Percentiles rank a stretch among this genome's conserved stretches.
These are phyloP conservation scores for Knufia fluminis DNA, from an alignment of 2,329 filamentous ascomycete species.

Conservation along the genomic window DNA sequence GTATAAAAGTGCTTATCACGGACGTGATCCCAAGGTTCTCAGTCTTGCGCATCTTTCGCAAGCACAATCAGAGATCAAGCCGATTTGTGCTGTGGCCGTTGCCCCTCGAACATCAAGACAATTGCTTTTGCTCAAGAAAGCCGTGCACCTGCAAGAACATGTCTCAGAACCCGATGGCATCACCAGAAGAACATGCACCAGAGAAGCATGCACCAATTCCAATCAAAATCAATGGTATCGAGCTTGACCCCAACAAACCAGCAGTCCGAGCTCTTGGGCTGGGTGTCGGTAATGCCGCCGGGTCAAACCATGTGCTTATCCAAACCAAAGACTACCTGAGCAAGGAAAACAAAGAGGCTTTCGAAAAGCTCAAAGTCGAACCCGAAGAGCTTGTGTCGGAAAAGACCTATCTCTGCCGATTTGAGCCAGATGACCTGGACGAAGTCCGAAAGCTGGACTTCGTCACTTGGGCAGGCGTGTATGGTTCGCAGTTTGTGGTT, in stretches of 20 bases:
- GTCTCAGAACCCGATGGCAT: neutral
- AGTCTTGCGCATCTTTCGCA: too few relatives aligned
- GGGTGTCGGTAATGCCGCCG: neutral
- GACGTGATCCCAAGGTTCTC: too few relatives aligned
- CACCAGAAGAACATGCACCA: neutral
- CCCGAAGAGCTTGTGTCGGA: neutral
- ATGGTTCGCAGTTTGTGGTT: neutral
- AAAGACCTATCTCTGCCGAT: constrained; percentile 5
- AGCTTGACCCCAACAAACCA: neutral
- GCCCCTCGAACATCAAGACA: too few relatives aligned
- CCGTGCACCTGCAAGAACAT: neutral
- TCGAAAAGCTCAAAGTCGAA: neutral
- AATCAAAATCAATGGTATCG: neutral
- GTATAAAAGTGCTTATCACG: too few relatives aligned
- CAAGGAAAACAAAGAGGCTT: neutral
- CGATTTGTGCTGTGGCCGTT: too few relatives aligned
- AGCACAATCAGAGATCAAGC: too few relatives aligned
- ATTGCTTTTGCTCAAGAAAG: too few relatives aligned
- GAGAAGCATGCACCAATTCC: neutral
- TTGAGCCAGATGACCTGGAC: neutral
- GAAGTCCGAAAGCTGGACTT: neutral
- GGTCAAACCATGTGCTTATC: constrained; percentile 3
- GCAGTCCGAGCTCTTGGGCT: neutral
- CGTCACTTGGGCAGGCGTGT: neutral
- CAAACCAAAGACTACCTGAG: neutral